Percentiles rank a stretch among this genome's conserved stretches.
phyloP scores from a whole-genome alignment of 176 grass and related monocot species.

The Dactylis glomerata region DNA sequence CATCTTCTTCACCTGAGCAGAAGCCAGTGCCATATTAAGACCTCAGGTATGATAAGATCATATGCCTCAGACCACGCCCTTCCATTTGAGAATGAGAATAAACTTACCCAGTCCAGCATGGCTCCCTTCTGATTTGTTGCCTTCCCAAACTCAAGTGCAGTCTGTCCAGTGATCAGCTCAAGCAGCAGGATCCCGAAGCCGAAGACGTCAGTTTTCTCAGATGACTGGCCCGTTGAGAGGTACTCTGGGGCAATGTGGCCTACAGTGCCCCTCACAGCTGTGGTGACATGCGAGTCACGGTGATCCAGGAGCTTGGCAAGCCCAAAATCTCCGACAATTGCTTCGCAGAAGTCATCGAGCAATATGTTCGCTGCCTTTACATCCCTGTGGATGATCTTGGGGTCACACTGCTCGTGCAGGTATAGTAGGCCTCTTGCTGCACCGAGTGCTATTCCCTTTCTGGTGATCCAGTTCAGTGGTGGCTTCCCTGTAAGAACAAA shows the following conservation, averaged over 20 bases:
- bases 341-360: conserved; percentile 67
- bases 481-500: conserved; percentile 58
- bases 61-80: not conserved
- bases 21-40: conserved; percentile 6
- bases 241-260: conserved; percentile 92
- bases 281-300: conserved; percentile 79
- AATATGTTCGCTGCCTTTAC: conserved; percentile 88
- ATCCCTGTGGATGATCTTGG: conserved; percentile 89
- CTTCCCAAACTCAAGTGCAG: conserved; percentile 77
- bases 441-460: conserved; percentile 77
- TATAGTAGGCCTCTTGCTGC: conserved; percentile 77
- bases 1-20: conserved; percentile 72
- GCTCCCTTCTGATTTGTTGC: conserved; percentile 84
- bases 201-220: conserved; percentile 88
- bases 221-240: conserved; percentile 83
- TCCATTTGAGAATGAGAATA: conserved; percentile 9
- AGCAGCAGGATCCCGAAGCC: conserved; percentile 84
- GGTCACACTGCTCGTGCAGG: conserved; percentile 88
- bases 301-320: conserved; percentile 87
- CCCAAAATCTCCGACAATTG: conserved; percentile 80
- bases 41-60: conserved; percentile 4
- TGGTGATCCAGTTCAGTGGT: conserved; percentile 70
- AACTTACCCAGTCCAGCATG: conserved; percentile 92
- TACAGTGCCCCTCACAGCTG: conserved; percentile 73
- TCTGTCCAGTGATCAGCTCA: conserved; percentile 75